Evolutionary conservation across 768 basidiomycete species (phyloP), one percentile per base, ranked within the genome.

Genomic region (Peribolospora kevripleyi): DNA sequence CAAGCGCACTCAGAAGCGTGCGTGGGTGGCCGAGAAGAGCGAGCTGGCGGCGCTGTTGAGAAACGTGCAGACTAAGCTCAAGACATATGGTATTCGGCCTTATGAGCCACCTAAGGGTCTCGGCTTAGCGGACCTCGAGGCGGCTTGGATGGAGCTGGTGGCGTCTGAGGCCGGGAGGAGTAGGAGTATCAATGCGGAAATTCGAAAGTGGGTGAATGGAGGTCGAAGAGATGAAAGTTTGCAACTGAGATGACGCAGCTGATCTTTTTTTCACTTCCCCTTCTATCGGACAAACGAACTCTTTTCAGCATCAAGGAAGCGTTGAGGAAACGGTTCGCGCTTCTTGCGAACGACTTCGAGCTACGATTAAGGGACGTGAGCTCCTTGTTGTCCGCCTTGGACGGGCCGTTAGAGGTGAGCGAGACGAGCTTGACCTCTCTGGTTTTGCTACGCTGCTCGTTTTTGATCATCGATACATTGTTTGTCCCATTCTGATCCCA

Each of bases 1-100:
- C 70, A 93, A 93, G 65, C 78, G 80, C 60, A 81, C 81, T 2
- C 80, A 73, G 46, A 93, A 93, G 63, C 76, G 86, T 3, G 71
- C 71, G 2, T 93, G 87, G 85, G 84, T 87, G 7, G 79, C 77
- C 6, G 90, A 97, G 67, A 77, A 81, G 64, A 82, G 86, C 64
- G 88, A 90, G 56, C 70, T 93, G 7, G 76, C 79, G 7, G 84
- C 82, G 1, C 74, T 95, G 10, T 84, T 95, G 59, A 80, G 83
- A 3, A 91, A 93, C 63, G 80, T 98, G 39, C 84, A 88, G 66
- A 91, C 86, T 0, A 95, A 97, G 68, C 70, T 97, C 55, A 76
- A 74, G 67, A 97, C 90, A 36, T 97, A 97, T 70, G 78, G 80
- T 7, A 65, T 98, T 61, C 72, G 78, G 56, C 78, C 84, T 62